Percentiles rank a stretch among this genome's conserved stretches.
Conservation (phyloP, 140 eudicot species). For the Cichorium intybus region DNA sequence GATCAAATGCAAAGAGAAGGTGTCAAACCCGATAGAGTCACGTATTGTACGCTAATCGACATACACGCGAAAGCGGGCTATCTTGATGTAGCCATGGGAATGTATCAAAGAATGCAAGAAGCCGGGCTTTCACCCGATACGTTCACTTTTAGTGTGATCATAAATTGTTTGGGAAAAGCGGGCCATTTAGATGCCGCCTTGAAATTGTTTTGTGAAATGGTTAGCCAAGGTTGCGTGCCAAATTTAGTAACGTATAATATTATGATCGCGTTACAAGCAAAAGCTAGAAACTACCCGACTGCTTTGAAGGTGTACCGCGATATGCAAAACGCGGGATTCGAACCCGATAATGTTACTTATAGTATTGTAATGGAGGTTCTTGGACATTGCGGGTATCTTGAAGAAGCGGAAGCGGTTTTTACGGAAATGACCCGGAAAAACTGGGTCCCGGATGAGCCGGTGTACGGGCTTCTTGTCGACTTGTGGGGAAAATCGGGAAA, state of each 20-base stretch:
- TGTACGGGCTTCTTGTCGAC: slow-evolving; percentile 93
- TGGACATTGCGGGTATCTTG: slow-evolving; percentile 94
- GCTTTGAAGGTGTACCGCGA: slow-evolving; percentile 77
- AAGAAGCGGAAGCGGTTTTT: slow-evolving; percentile 91
- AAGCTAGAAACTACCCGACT: slow-evolving; percentile 81
- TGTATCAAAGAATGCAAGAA: slow-evolving; percentile 88
- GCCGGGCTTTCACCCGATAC: slow-evolving; percentile 97
- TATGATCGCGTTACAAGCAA: slow-evolving; percentile 94
- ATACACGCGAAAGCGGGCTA: slow-evolving; percentile 96
- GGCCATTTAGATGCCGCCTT: slow-evolving; percentile 91
- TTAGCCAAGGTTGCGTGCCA: slow-evolving; percentile 78
- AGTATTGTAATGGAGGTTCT: slow-evolving; percentile 96
- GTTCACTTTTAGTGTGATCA: slow-evolving; percentile 88
- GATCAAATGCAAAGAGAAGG: slow-evolving; percentile 74
- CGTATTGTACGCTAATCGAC: slow-evolving; percentile 93
- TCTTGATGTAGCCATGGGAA: slow-evolving; percentile 87
- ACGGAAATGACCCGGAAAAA: slow-evolving; percentile 85
- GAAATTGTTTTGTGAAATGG: slow-evolving; percentile 85
- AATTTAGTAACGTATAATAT: slow-evolving; percentile 89
- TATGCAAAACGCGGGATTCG: slow-evolving; percentile 80
- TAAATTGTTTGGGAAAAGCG: slow-evolving; percentile 88
- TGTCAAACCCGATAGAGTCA: slow-evolving; percentile 88
- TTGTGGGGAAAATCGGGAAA: slow-evolving; percentile 94
- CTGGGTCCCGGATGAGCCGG: slow-evolving; percentile 99
- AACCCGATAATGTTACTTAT: slow-evolving; percentile 95